phyloP scores from a whole-genome alignment of 768 basidiomycete species.

The Russula sp. region DNA sequence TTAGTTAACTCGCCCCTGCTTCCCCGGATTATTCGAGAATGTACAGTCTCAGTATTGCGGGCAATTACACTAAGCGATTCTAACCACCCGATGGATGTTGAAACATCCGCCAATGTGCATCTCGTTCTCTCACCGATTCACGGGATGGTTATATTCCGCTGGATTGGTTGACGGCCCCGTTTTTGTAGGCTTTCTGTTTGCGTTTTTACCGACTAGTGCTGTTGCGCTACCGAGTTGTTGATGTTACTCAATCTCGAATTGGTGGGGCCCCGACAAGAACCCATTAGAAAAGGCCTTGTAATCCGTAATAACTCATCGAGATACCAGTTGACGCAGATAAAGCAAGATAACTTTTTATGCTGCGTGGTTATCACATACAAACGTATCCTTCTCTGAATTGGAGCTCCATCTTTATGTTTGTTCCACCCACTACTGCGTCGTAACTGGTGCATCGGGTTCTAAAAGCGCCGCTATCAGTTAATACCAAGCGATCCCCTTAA shows the following conservation, averaged over 20 bases:
- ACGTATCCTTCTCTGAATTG: background rate
- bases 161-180: background rate
- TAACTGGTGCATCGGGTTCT: conserved; percentile 47
- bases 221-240: background rate
- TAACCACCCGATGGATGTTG: no score
- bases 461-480: conserved; percentile 4
- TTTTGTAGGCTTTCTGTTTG: background rate
- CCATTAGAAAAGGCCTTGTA: background rate
- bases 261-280: background rate
- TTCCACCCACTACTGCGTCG: conserved; percentile 36
- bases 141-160: background rate
- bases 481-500: background rate
- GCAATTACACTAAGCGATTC: no score
- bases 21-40: background rate
- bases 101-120: no score
- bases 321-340: background rate
- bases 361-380: background rate
- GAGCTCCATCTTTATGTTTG: background rate
- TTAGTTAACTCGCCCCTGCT: no score
- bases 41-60: background rate
- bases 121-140: no score
- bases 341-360: background rate
- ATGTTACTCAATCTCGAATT: background rate
- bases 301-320: background rate
- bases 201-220: background rate